Evolutionary conservation across 129 eudicot genomes (phyloP), one percentile per base, ranked within the genome.

Genomic region (Sambucus nigra): DNA sequence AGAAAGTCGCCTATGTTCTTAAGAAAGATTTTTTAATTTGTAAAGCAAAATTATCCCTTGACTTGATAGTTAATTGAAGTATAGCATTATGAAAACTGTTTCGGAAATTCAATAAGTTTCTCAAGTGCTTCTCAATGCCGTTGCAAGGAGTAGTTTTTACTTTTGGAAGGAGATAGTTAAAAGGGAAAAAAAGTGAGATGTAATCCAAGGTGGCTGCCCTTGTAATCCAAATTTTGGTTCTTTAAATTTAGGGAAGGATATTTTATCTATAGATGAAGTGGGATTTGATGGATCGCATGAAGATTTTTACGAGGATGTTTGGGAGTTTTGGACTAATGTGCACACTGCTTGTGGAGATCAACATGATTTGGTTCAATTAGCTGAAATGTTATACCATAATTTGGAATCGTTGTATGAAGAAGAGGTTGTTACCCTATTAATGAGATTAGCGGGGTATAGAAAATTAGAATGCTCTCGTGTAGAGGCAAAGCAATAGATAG

Each of bases 231-330:
- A 67, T 14, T 69, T 46, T 69, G 69, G 72, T 20, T 65, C 65
- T 33, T 21, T 59, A n/a, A 63, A 39, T 42, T 50, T 46, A 29
- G 57, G 25, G 52, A 61, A 54, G n/a, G 63, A 58, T 59, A 22
- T 46, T 26, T 8, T 51, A 20, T 51, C 39, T 21, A 55, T 62
- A 48, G 72, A 57, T 24, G 65, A 61, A 22, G 68, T 21, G 41
- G 55, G 31, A 8, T 56, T 63, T 25, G 75, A 70, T 29, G 60
- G 72, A 63, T 82, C 82, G 41, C 79, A 69, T 57, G 79, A 77
- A 57, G 82, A 85, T 53, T 77, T 77, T 55, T 63, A 51, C 35
- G 91, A 77, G 59, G 91, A 82, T 60, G 67, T 74, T 41, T 38
- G 55, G 18, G 85, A 81, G 89, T 26, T 81, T 44, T 81, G 89